A percentile compares a stretch with the other conserved stretches of the same genome.
Conservation (phyloP, 2,329 filamentous ascomycete species). For the Pyrenophora seminiperda region DNA sequence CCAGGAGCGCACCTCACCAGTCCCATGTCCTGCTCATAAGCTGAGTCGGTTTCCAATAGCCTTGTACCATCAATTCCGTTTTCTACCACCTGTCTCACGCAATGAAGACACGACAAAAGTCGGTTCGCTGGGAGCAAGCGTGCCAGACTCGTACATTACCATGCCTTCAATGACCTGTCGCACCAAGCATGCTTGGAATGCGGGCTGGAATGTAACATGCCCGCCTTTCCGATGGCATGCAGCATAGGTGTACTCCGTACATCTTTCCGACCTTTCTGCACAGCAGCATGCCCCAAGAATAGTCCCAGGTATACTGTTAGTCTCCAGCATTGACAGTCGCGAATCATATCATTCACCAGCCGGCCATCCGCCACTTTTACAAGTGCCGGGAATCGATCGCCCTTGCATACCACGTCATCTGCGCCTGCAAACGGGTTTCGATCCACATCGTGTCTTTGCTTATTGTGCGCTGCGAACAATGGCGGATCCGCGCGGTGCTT, state of each 20-base stretch:
- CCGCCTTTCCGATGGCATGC: slow-evolving; percentile 5
- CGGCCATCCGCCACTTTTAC: slow-evolving; percentile 7
- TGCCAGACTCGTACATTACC: too few relatives aligned
- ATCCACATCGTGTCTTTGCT: neutral
- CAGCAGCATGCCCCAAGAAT: neutral
- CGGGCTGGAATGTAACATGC: slow-evolving; percentile 22
- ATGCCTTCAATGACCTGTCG: too few relatives aligned
- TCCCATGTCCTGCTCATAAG: neutral
- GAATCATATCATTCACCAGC: slow-evolving; percentile 2
- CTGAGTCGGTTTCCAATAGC: neutral
- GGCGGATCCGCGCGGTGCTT: neutral
- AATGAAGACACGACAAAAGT: too few relatives aligned
- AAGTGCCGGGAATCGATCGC: slow-evolving; percentile 11
- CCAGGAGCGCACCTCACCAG: slow-evolving; percentile 14
- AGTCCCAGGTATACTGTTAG: neutral
- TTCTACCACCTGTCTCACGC: too few relatives aligned
- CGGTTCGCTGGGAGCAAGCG: too few relatives aligned
- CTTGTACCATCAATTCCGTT: too few relatives aligned
- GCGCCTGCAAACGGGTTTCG: slow-evolving; percentile 1
- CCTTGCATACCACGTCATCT: slow-evolving; percentile 8
- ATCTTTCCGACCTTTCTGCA: slow-evolving; percentile 2
- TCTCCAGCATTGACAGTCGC: neutral
- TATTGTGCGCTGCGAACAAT: neutral
- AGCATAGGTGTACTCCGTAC: too few relatives aligned
- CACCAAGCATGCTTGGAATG: neutral